Base-by-base conservation (phyloP, 768 basidiomycete species). In the Tylopilus rubrobrunneus region DNA sequence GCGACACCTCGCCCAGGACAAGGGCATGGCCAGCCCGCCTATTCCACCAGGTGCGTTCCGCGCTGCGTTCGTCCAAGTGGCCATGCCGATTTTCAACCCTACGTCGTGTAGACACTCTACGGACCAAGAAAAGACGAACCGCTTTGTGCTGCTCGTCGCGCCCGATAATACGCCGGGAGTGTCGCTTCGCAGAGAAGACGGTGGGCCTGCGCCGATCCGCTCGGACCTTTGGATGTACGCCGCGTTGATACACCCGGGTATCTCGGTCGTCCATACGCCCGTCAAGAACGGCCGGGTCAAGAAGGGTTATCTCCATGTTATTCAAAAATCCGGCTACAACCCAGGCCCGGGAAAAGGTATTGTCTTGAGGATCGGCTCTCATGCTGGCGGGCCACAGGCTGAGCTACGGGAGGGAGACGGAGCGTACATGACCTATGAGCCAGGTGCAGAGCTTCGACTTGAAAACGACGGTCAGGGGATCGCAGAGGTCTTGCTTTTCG, bases 351-450 rank as follows among this genome's bases (percentile, higher is more conserved):
- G 84, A 0, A 70, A 62, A 2, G 92, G 90, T 0, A 84, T 82
- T 0, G 71, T 69, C 19, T 68, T 96, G 45, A 79, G 72, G 56
- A 65, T 95, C 9, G 73, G 73, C 8, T 65, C 72, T 3, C 73
- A 70, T 5, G 65, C 68, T 1, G 74, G 70, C 17, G 67, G 67
- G 0, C 73, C 73, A 11, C 70, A 79, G 53, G 53, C 83, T 4
- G 82, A 78, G 37, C 69, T 96, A 49, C 79, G 80, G 31, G 95
- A 98, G 62, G 95, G 95, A 0, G 95, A 98, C 63, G 93, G 92
- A 0, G 84, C 85, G 12, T 98, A 93, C 69, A 67, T 96, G 43
- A 61, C 71, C 44, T 76, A 80, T 1, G 79, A 73, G 2, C 69
- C 58, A 25, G 58, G 58, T 1, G 56, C 59, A 0, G 61, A 69